Evolutionary conservation across 768 basidiomycete species (phyloP).

Genomic region (Boletus vermiculosoides): DNA sequence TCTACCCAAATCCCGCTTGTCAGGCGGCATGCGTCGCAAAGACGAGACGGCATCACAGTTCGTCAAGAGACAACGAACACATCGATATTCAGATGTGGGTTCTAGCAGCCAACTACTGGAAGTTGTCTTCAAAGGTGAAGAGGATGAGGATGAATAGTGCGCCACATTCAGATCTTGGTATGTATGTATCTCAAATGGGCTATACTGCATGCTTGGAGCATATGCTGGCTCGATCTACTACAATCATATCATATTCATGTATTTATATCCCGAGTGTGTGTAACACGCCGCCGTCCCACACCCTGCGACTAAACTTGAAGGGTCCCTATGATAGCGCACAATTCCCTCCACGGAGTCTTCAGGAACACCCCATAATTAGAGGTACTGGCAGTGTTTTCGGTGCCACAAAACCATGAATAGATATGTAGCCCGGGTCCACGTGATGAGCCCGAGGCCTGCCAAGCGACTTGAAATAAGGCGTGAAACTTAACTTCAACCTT

Average conservation of each 20-base stretch:
- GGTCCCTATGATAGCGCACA: not conserved
- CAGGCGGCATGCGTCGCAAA: not conserved
- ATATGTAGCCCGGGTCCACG: not conserved
- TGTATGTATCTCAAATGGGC: not conserved
- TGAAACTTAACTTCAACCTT: too few relatives aligned
- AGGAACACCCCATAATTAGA: not conserved
- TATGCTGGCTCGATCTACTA: not conserved
- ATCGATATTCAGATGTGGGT: slow-evolving; percentile 19
- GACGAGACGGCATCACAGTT: slow-evolving; percentile 5
- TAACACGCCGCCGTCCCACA: not conserved
- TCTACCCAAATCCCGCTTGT: slow-evolving; percentile 25
- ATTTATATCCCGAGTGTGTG: not conserved
- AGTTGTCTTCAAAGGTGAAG: slow-evolving; percentile 9
- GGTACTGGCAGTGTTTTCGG: not conserved
- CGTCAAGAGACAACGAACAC: slow-evolving; percentile 27
- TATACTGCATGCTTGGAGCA: not conserved
- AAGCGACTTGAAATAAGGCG: not conserved
- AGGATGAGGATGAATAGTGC: slow-evolving; percentile 14
- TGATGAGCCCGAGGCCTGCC: not conserved
- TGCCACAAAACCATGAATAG: not conserved
- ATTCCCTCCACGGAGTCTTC: not conserved
- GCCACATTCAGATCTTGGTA: not conserved
- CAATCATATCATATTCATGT: slow-evolving; percentile 2
- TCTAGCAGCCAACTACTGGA: slow-evolving; percentile 4
- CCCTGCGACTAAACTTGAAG: not conserved